Percentiles rank a stretch among this genome's conserved stretches.
Conservation (phyloP, 768 basidiomycete species). For the Peribolospora baueri region DNA sequence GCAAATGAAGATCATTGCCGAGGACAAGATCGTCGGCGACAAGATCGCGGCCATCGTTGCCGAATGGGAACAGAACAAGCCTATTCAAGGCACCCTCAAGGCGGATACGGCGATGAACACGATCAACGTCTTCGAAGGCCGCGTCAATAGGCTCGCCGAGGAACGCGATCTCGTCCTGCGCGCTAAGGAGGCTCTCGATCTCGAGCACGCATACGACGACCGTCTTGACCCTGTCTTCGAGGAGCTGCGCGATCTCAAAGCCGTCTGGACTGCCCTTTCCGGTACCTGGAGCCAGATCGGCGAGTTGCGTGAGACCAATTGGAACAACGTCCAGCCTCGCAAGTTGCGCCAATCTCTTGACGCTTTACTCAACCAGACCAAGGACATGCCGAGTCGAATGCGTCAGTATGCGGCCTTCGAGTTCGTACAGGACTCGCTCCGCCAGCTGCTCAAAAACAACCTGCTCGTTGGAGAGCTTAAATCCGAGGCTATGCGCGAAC, state of each 20-base stretch:
- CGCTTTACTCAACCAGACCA: slow-evolving; percentile 67
- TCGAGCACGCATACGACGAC: slow-evolving; percentile 61
- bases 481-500: slow-evolving; percentile 86
- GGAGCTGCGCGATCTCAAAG: slow-evolving; percentile 84
- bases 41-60: slow-evolving; percentile 70
- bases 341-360: slow-evolving; percentile 88
- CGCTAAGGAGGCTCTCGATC: slow-evolving; percentile 87
- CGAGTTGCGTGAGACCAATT: slow-evolving; percentile 64
- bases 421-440: slow-evolving; percentile 77
- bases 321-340: slow-evolving; percentile 75
- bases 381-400: slow-evolving; percentile 98
- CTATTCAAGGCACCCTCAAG: slow-evolving; percentile 86
- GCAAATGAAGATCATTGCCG: slow-evolving; percentile 98
- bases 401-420: slow-evolving; percentile 97
- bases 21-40: slow-evolving; percentile 93
- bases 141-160: slow-evolving; percentile 66
- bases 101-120: slow-evolving; percentile 91
- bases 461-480: slow-evolving; percentile 75
- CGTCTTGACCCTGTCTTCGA: slow-evolving; percentile 84
- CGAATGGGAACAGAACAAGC: slow-evolving; percentile 91
- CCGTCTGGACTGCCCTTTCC: slow-evolving; percentile 94
- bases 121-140: slow-evolving; percentile 83
- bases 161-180: slow-evolving; percentile 86
- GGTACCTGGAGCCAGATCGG: slow-evolving; percentile 86
- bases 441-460: slow-evolving; percentile 70